Evolutionary conservation across 106 monocot species (phyloP).

Genomic region (Chionographis japonica): DNA sequence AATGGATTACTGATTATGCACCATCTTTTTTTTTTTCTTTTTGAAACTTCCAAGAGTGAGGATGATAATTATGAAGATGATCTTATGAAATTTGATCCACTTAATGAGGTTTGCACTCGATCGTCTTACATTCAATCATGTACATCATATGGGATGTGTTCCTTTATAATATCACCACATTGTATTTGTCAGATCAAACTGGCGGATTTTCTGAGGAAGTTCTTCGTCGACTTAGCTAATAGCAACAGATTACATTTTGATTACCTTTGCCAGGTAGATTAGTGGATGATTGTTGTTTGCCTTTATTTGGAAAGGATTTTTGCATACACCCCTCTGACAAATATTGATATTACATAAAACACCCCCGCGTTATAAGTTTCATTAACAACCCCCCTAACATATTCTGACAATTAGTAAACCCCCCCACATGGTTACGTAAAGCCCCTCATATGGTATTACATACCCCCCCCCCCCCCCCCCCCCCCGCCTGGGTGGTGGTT

Average conservation of each 20-base stretch:
- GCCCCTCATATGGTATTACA: no score
- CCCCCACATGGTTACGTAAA: no score
- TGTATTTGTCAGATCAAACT: slow-evolving; percentile 61
- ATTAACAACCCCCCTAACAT: no score
- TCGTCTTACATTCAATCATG: background rate
- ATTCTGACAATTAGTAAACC: no score
- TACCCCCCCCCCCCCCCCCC: background rate
- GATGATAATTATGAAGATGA: slow-evolving; percentile 62
- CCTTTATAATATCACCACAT: background rate
- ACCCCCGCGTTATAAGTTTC: no score
- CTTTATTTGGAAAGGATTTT: background rate
- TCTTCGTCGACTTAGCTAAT: slow-evolving; percentile 44
- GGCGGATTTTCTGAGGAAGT: slow-evolving; percentile 45
- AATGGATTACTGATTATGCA: background rate
- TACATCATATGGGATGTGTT: background rate
- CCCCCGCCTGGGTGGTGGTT: background rate
- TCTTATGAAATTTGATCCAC: slow-evolving; percentile 63
- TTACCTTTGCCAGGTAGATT: slow-evolving; percentile 63
- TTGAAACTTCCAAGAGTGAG: slow-evolving; percentile 34
- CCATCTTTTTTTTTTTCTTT: slow-evolving; percentile 1
- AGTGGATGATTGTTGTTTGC: background rate
- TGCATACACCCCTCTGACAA: no score
- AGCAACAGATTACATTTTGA: slow-evolving; percentile 54
- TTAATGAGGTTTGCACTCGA: slow-evolving; percentile 68
- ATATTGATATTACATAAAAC: no score